Base-by-base conservation (phyloP, 2,329 filamentous ascomycete species). In the Neonectria faginata region DNA sequence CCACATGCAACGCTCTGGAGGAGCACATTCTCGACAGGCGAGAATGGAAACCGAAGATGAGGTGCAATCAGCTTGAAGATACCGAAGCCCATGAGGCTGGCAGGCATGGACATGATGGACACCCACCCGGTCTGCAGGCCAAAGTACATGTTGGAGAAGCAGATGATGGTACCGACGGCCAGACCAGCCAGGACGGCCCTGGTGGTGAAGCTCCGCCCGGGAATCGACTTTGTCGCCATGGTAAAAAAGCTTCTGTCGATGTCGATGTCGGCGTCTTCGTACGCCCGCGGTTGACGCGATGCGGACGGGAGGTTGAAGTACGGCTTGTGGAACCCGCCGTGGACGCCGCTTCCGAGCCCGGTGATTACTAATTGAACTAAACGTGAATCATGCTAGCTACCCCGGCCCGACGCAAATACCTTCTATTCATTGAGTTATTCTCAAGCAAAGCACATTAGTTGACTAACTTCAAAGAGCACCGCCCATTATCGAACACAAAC, bases 61-160 rank as follows among this genome's bases (percentile, higher is more conserved):
- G 87, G 88, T 1, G 91, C 87, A 1, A 97, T 79, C 6, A 90
- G 85, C 74, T 92, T 93, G 84, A 99, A 99, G 71, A 97, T 91
- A 11, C 94, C 95, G 76, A 97, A 98, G 2, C 96, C 95, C 75
- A 99, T 93, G 64, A 99, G 83, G 22, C 94, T 96, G 1, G 94
- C 92, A 0, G 96, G 96, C 94, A 99, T 97, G 16, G 93, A 92
- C 96, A 99, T 98, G 70, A 93, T 92, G 74, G 90, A 88, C 47
- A 88, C 83, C 84, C 84, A 86, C 67, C 84, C 83, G 29, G 93
- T 97, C 81, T 98, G 96, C 33, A 99, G 84, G n/a, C 96, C 96
- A 77, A 99, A 99, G 79, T 98, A 99, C 84, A 97, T 97, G 77
- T 99, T 99, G 57, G 93, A 97, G 78, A 97, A 97, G 76, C 92